phyloP scores from a whole-genome alignment of 805 yeast genomes.

The Candida morakotiae region DNA sequence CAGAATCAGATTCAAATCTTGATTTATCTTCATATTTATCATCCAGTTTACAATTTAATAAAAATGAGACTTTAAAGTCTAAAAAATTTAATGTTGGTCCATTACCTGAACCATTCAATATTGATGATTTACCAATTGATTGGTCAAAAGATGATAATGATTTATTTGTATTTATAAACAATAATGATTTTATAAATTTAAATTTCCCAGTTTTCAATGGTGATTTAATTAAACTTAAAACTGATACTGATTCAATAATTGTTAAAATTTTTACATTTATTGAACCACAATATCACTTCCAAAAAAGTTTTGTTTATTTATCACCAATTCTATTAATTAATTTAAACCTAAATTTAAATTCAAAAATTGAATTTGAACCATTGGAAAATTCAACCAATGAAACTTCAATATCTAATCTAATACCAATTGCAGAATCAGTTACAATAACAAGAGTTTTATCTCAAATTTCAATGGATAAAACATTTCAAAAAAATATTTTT shows the following conservation, averaged over 20 bases:
- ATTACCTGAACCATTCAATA: conserved; percentile 23
- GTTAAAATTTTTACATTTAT: conserved; percentile 54
- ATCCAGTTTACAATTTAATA: conserved; percentile 20
- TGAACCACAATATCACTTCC: conserved; percentile 52
- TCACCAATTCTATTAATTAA: conserved; percentile 62
- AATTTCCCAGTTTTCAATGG: conserved; percentile 66
- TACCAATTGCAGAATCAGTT: conserved; percentile 57
- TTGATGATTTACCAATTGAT: conserved; percentile 18
- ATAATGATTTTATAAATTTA: conserved; percentile 45
- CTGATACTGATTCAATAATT: conserved; percentile 12
- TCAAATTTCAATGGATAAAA: conserved; percentile 61
- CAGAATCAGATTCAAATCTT: conserved; percentile 8
- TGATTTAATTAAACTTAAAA: conserved; percentile 45
- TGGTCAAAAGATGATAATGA: conserved; percentile 34
- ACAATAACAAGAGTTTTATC: conserved; percentile 66
- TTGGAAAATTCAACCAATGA: conserved; percentile 10
- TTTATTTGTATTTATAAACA: conserved; percentile 37
- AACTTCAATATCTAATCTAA: conserved; percentile 18
- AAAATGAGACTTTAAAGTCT: background rate
- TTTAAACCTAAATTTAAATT: conserved; percentile 30
- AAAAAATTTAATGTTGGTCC: conserved; percentile 22
- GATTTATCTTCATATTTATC: conserved; percentile 28
- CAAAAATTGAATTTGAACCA: conserved; percentile 17
- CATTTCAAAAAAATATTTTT: conserved; percentile 57
- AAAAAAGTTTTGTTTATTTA: conserved; percentile 40